Evolutionary conservation across 495 filamentous ascomycete genomes (phyloP).

Genomic region (Amniculicola lignicola): DNA sequence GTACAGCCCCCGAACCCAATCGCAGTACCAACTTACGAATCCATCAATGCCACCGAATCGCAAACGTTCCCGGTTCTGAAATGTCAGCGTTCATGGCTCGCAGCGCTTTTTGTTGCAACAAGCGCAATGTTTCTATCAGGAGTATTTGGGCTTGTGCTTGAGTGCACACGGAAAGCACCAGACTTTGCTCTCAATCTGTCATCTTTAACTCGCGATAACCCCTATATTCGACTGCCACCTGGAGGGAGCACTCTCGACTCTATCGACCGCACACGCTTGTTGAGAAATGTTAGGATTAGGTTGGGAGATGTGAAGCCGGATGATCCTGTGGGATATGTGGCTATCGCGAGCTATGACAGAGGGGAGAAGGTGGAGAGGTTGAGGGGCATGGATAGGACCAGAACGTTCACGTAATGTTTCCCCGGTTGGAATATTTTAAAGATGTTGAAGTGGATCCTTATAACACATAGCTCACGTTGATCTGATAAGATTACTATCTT

Average conservation of each 20-base stretch:
- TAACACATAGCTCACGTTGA: no score
- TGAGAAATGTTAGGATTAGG: constrained; percentile 16
- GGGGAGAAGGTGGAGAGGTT: neutral
- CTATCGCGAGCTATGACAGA: constrained; percentile 18
- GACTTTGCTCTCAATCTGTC: constrained; percentile 28
- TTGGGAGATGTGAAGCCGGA: constrained; percentile 15
- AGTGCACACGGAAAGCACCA: constrained; percentile 15
- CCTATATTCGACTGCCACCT: constrained; percentile 14
- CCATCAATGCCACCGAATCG: constrained; percentile 6
- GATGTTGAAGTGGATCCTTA: no score
- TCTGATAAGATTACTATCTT: no score
- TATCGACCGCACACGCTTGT: constrained; percentile 5
- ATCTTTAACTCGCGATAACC: constrained; percentile 27
- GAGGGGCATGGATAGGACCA: constrained; percentile 1
- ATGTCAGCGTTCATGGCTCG: constrained; percentile 17
- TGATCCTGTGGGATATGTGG: constrained; percentile 22
- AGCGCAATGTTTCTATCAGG: constrained; percentile 17
- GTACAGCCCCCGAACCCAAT: no score
- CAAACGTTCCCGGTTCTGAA: neutral
- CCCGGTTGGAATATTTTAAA: no score
- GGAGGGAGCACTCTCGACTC: constrained; percentile 16
- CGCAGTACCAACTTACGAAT: no score
- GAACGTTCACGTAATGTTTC: constrained; percentile 5
- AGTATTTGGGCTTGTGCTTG: constrained; percentile 11
- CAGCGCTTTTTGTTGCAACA: constrained; percentile 17